Conservation (phyloP, 1,284 basidiomycete genomes). For the Flammula alnicola region DNA sequence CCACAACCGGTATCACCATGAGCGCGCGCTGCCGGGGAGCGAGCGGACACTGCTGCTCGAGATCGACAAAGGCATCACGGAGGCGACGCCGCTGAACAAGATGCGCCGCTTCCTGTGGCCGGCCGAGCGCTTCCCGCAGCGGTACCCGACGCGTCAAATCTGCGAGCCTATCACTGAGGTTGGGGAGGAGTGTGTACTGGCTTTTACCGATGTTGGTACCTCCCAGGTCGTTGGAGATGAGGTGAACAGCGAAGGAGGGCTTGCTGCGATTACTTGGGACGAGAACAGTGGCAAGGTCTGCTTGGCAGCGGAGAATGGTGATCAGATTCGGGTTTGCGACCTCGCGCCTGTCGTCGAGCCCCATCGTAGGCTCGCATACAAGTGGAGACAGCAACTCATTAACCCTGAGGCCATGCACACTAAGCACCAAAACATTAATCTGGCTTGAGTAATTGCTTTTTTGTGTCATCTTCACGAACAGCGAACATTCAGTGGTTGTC, state of each 20-base stretch:
- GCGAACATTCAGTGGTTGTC: too few species aligned
- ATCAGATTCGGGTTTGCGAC: conserved; percentile 34
- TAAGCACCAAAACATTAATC: too few species aligned
- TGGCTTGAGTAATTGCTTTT: too few species aligned
- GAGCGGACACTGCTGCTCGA: conserved; percentile 27
- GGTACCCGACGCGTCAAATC: conserved; percentile 17
- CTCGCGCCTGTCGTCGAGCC: conserved; percentile 38
- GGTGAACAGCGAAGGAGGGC: conserved; percentile 31
- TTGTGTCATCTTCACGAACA: too few species aligned
- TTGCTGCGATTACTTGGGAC: conserved; percentile 48
- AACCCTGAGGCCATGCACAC: not conserved
- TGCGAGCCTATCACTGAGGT: conserved; percentile 18
- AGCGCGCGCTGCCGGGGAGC: conserved; percentile 24
- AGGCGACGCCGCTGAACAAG: conserved; percentile 20
- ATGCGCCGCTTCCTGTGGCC: conserved; percentile 27
- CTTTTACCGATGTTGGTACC: conserved; percentile 20
- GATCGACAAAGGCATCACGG: conserved; percentile 19
- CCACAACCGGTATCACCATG: conserved; percentile 19
- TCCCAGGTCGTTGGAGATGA: conserved; percentile 23
- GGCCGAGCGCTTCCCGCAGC: conserved; percentile 18
- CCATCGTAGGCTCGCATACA: conserved; percentile 31
- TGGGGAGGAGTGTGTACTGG: conserved; percentile 12
- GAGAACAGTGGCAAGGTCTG: conserved; percentile 47
- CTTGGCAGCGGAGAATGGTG: conserved; percentile 26
- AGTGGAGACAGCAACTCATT: conserved; percentile 19